Evolutionary conservation across 768 basidiomycete genomes (phyloP).

Genomic region (Piloderma croceum): DNA sequence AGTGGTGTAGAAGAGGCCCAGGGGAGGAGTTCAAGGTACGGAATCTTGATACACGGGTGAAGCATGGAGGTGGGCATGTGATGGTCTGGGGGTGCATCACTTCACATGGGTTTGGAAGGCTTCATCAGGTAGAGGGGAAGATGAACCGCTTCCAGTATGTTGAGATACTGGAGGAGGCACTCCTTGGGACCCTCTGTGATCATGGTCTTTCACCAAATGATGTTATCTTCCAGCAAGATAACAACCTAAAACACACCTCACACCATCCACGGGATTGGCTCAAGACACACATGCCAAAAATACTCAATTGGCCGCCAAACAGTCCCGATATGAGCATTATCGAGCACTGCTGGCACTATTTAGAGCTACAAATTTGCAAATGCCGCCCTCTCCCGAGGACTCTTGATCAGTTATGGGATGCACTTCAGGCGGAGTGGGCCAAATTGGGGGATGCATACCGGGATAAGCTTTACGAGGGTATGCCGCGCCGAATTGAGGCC

Average conservation of each 20-base stretch:
- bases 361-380: constrained; percentile 11
- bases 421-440: constrained; percentile 26
- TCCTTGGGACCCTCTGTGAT: no score
- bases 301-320: constrained; percentile 19
- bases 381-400: constrained; percentile 11
- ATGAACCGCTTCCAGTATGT: no score
- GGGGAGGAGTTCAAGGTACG: background rate
- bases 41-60: constrained; percentile 16
- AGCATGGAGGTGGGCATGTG: constrained; percentile 21
- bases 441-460: constrained; percentile 10
- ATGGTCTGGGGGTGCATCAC: no score
- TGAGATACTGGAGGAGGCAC: no score
- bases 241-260: constrained; percentile 17
- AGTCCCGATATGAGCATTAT: constrained; percentile 28
- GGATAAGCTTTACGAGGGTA: constrained; percentile 11
- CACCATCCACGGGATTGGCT: no score
- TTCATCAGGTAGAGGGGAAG: no score
- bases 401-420: constrained; percentile 19
- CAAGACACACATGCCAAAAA: constrained; percentile 2
- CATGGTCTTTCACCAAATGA: no score
- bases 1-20: background rate
- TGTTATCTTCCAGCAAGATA: constrained; percentile 13
- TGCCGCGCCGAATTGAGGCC: constrained; percentile 15
- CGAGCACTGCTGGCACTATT: constrained; percentile 22
- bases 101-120: no score